These are phyloP conservation scores for Hanseniaspora sp. DNA, from an alignment of 1,139 yeast genomes.

Conservation along the genomic window DNA sequence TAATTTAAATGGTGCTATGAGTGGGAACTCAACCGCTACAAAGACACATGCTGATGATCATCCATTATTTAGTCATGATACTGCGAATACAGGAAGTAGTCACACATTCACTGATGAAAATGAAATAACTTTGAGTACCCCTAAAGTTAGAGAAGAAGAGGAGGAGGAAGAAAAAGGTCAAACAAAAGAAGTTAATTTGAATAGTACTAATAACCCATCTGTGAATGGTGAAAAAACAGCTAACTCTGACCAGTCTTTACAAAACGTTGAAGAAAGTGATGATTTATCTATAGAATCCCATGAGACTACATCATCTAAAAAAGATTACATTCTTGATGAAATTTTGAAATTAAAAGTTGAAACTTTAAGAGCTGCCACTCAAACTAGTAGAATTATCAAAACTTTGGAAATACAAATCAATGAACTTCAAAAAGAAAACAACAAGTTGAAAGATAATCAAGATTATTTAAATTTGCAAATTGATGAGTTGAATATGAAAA, in stretches of 20 bases:
- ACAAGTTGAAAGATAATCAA: background rate
- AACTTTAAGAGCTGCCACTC: constrained; percentile 5
- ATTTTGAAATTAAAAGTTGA: constrained; percentile 12
- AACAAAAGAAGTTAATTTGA: background rate
- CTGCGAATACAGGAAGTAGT: background rate
- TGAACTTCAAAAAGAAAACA: background rate
- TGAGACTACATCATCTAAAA: background rate
- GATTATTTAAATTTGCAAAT: constrained; percentile 1
- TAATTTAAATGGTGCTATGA: background rate
- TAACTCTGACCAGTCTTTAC: background rate
- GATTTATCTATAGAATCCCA: background rate
- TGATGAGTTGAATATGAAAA: constrained; percentile 9
- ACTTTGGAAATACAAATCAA: constrained; percentile 3
- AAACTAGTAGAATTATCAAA: constrained; percentile 9
- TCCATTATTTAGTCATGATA: background rate
- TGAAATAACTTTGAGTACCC: background rate
- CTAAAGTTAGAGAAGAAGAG: background rate
- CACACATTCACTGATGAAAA: background rate
- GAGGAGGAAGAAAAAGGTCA: background rate
- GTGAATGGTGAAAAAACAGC: background rate
- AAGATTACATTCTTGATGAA: constrained; percentile 1
- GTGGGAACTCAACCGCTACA: background rate
- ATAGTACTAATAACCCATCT: no score
- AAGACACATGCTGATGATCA: background rate
- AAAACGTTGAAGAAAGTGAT: background rate